Conservation (phyloP, 208 protist species). For the Trypanosoma theileri region DNA sequence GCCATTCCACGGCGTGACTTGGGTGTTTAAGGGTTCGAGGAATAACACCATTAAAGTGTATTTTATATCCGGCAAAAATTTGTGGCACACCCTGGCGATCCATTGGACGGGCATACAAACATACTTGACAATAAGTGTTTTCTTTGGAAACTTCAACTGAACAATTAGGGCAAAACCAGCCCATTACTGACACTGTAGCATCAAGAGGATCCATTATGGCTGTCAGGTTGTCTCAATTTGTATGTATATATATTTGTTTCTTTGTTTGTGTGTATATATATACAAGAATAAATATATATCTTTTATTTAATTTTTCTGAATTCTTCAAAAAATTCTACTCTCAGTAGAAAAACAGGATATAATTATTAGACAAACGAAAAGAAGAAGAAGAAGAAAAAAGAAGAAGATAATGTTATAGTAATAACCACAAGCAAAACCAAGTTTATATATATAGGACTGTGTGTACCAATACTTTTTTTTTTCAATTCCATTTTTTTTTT, state of each 20-base stretch:
- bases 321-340: not conserved
- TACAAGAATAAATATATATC: not conserved
- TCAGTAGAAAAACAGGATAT: not conserved
- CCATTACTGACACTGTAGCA: conserved; percentile 8
- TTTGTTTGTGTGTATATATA: conserved; percentile 2
- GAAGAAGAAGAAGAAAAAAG: too few species aligned
- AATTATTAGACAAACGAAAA: too few species aligned
- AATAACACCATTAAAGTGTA: conserved; percentile 92
- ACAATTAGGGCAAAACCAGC: conserved; percentile 68
- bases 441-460: not conserved
- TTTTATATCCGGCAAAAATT: conserved; percentile 77
- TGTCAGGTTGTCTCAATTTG: not conserved
- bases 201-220: conserved; percentile 13
- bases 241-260: conserved; percentile 3
- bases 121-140: conserved; percentile 66
- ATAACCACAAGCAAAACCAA: too few species aligned
- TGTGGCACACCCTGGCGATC: conserved; percentile 73
- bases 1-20: conserved; percentile 88
- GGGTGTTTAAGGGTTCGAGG: conserved; percentile 78
- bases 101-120: conserved; percentile 65
- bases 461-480: not conserved
- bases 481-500: not conserved
- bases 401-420: too few species aligned
- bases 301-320: not conserved
- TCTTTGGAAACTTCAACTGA: conserved; percentile 43